Evolutionary conservation across 495 filamentous ascomycete species (phyloP), one percentile per base, ranked within the genome.

Genomic region (Penicillium tannophilum): DNA sequence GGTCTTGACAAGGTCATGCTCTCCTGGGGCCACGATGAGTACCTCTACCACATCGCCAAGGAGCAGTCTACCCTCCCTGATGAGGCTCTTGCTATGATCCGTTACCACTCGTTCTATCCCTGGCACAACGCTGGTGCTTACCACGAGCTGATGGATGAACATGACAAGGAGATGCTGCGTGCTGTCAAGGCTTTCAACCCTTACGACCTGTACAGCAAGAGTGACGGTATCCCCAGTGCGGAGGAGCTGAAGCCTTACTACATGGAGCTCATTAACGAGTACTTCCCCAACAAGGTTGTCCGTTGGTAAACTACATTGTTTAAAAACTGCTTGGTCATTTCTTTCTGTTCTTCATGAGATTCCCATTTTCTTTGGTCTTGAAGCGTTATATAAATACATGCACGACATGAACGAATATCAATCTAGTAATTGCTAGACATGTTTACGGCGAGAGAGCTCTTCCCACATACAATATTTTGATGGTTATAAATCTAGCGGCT

Each of bases 201-300:
- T 4, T 96, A 95, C 60, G 92, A 96, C 69, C 60, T 96, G 54
- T 96, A 96, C 73, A 93, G 89, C 72, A 96, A 96, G 86, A 92
- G 88, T 58, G 91, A 96, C 63, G 87, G 84, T 9, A 77, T 91
- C 35, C 90, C 90, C 5, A 86, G 79, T 36, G 83, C 87, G 1
- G 90, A 90, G 66, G 85, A 88, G 63, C 72, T 68, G 33, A 63
- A 87, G 86, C 88, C 87, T 6, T 96, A 95, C 69, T 96, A 94
- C 62, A 62, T 89, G 65, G 90, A 90, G 55, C 81, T 94, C 39
- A 92, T 96, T 61, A 83, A 93, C 52, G 90, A 93, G 76, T 94
- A 86, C 68, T 94, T 94, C 69, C 89, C 90, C 17, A 79, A 85
- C 54, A 88, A 81, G 80, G 78, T 88, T 28, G 80, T 96, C 64